Percentiles rank a stretch among this genome's conserved stretches.
phyloP scores from a whole-genome alignment of 352 stramenopile species.

The Phytopythium montanum region DNA sequence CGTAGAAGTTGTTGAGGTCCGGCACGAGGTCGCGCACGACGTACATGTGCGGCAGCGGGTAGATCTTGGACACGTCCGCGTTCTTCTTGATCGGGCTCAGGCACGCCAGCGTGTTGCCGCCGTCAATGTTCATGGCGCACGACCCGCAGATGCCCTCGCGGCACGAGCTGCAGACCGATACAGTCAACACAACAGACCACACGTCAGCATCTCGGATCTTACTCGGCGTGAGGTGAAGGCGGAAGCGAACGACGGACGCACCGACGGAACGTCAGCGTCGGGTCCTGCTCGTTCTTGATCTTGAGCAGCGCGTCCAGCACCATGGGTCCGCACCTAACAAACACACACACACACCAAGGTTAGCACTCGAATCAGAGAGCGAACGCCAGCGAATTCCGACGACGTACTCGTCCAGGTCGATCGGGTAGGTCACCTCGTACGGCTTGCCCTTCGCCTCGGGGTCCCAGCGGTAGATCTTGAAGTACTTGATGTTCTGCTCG shows the following conservation, averaged over 20 bases:
- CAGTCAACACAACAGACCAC: not conserved
- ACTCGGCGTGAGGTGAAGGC: too few species aligned
- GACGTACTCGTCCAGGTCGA: conserved; percentile 96
- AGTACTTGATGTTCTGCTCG: conserved; percentile 95
- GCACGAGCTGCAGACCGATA: conserved; percentile 81
- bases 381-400: conserved; percentile 16
- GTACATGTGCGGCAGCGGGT: conserved; percentile 99
- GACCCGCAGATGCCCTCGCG: conserved; percentile 99
- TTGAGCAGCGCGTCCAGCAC: conserved; percentile 99
- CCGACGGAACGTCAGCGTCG: conserved; percentile 97
- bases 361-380: not conserved
- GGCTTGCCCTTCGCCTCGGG: conserved; percentile 94
- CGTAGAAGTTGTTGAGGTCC: conserved; percentile 99
- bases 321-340: conserved; percentile 94
- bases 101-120: conserved; percentile 98
- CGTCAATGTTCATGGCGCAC: conserved; percentile 99
- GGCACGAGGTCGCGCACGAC: conserved; percentile 99
- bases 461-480: conserved; percentile 99
- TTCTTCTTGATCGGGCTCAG: conserved; percentile 96
- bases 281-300: conserved; percentile 99
- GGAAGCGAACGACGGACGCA: conserved; percentile 8
- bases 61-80: conserved; percentile 95
- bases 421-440: conserved; percentile 95
- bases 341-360: not conserved
- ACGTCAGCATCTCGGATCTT: too few species aligned